A percentile compares a stretch with the other conserved stretches of the same genome.
Conservation (phyloP, 1,284 basidiomycete species). For the Abortiporus biennis region DNA sequence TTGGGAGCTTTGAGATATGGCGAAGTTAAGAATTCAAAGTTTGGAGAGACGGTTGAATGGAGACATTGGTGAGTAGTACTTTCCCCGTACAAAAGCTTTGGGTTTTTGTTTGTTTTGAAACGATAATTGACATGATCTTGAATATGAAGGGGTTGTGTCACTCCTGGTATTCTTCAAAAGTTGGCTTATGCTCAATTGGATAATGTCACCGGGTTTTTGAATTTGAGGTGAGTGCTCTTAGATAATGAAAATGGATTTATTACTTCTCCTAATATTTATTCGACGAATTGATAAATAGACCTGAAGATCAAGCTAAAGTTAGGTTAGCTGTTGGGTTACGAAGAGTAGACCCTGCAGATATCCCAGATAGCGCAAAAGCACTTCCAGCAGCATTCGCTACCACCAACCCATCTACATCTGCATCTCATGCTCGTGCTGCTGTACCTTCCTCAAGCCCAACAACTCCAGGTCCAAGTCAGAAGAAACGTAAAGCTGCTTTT, state of each 20-base stretch:
- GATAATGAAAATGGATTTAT: too few species aligned
- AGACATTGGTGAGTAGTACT: slow-evolving; percentile 53
- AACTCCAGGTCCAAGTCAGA: slow-evolving; percentile 23
- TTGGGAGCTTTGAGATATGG: slow-evolving; percentile 62
- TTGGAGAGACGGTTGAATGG: slow-evolving; percentile 64
- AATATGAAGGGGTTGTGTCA: slow-evolving; percentile 63
- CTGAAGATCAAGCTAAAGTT: slow-evolving; percentile 56
- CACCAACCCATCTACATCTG: neutral
- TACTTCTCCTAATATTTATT: neutral
- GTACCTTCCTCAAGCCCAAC: slow-evolving; percentile 1
- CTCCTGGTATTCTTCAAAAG: slow-evolving; percentile 43
- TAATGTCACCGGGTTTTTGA: slow-evolving; percentile 41
- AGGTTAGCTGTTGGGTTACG: slow-evolving; percentile 46
- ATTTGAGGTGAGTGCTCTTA: slow-evolving; percentile 37
- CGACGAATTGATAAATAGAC: slow-evolving; percentile 24
- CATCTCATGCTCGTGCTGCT: neutral
- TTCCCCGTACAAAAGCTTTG: slow-evolving; percentile 6
- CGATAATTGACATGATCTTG: slow-evolving; percentile 1
- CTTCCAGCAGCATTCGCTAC: neutral
- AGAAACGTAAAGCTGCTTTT: slow-evolving; percentile 30
- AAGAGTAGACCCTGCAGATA: slow-evolving; percentile 48
- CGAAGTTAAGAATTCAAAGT: slow-evolving; percentile 33
- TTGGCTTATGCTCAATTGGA: slow-evolving; percentile 40
- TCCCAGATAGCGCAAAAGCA: slow-evolving; percentile 26
- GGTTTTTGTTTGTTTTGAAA: neutral